These are phyloP conservation scores for Aspergillus sp. DNA, from an alignment of 2,329 filamentous ascomycete species.

Conservation along the genomic window DNA sequence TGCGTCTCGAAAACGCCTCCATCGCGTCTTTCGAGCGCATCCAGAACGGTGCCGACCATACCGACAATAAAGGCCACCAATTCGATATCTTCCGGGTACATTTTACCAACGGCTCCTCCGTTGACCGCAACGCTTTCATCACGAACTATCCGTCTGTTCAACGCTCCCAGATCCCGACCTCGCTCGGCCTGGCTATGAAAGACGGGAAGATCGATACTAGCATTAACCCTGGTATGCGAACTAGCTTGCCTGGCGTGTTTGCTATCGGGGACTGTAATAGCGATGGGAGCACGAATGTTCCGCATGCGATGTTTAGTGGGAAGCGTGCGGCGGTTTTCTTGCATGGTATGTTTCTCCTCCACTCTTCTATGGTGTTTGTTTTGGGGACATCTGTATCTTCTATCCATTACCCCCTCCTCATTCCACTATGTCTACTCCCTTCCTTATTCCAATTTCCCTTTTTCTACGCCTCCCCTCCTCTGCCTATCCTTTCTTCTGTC, in stretches of 20 bases:
- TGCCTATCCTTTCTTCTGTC: background rate
- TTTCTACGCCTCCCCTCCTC: background rate
- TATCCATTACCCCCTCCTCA: no score
- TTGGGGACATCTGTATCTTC: no score
- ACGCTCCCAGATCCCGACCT: constrained; percentile 47
- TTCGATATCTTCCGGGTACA: constrained; percentile 57
- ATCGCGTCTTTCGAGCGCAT: constrained; percentile 53
- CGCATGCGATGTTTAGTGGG: constrained; percentile 60
- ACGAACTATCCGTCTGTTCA: constrained; percentile 51
- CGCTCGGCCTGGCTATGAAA: constrained; percentile 50
- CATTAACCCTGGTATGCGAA: constrained; percentile 45
- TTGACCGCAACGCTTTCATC: constrained; percentile 55
- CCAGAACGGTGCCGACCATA: constrained; percentile 26
- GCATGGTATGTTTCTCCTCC: constrained; percentile 49
- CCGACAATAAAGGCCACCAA: constrained; percentile 40
- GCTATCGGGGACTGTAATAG: constrained; percentile 61
- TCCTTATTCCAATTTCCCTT: no score
- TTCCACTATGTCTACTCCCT: no score
- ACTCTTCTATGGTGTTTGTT: background rate
- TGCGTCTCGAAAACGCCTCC: constrained; percentile 57
- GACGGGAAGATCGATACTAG: constrained; percentile 48
- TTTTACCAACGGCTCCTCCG: constrained; percentile 48
- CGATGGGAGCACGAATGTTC: constrained; percentile 61
- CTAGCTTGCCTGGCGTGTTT: constrained; percentile 56
- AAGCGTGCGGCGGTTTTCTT: constrained; percentile 59